Evolutionary conservation across 441 rosid species (phyloP), one percentile per base, ranked within the genome.

Genomic region (Gossypium davidsonii): DNA sequence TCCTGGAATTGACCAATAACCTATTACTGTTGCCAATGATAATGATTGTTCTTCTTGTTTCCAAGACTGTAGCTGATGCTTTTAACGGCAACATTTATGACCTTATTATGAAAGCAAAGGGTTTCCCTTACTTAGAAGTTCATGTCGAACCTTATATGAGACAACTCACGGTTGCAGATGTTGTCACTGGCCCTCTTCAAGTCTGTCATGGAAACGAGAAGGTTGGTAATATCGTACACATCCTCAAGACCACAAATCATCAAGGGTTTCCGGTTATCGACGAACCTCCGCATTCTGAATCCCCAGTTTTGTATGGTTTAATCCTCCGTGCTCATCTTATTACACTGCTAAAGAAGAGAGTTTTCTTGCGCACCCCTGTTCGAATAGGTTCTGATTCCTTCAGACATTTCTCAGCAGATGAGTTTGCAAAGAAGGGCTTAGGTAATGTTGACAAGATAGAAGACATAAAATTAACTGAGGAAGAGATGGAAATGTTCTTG

Each of bases 81-180:
- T 93, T 93, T 70, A 87, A 89, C 57, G 79, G 81, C 67, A 90
- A 84, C 70, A 90, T 93, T 58, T 93, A 85, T 67, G 90, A 91
- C 83, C 86, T 90, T 58, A 87, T 89, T 67, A 91, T 93, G 96
- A 91, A 86, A 73, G 86, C 88, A 3, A 93, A 93, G 83, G 94
- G 98, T 64, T 83, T 93, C 59, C 97, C 98, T 5, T 91, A 86
- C 78, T 84, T 93, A 11, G 87, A 86, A 76, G 70, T 71, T 82
- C 97, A 91, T 67, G 84, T 83, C 0, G 97, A 91, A 80, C 97
- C 98, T 65, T 91, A 85, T 85, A 87, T 88, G 98, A 86, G 97
- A 79, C 96, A 93, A 76, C 79, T 89, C 74, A 84, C 90, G 1
- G 98, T 93, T 56, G 74, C 75, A 66, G 96, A 90, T 69, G 91